phyloP scores from a whole-genome alignment of 257 asterid species.

The Nicotiana tabacum region DNA sequence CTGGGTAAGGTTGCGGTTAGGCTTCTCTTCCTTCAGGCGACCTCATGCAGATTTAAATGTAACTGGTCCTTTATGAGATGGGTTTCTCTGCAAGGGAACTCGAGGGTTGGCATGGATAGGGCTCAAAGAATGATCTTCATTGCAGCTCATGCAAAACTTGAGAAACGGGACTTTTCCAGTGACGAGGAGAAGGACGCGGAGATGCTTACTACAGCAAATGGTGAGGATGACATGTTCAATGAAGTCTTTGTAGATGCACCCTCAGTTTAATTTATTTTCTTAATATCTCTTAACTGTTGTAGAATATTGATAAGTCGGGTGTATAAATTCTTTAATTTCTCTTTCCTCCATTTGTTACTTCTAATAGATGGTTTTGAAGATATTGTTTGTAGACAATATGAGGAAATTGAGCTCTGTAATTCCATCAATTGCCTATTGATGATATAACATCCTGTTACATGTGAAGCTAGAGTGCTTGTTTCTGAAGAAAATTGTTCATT shows the following conservation, averaged over 20 bases:
- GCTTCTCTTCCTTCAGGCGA: slow-evolving; percentile 86
- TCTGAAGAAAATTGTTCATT: slow-evolving; percentile 28
- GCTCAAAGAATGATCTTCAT: slow-evolving; percentile 68
- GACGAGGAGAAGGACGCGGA: slow-evolving; percentile 60
- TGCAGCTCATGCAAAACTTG: slow-evolving; percentile 69
- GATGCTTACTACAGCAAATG: slow-evolving; percentile 36
- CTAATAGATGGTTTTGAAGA: slow-evolving; percentile 25
- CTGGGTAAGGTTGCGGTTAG: slow-evolving; percentile 70
- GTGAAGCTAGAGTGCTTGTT: slow-evolving; percentile 25
- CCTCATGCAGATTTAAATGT: slow-evolving; percentile 52
- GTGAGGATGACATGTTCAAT: slow-evolving; percentile 59
- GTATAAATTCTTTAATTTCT: slow-evolving; percentile 26
- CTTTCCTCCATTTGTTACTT: slow-evolving; percentile 25
- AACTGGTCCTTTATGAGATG: slow-evolving; percentile 51
- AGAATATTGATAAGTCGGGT: slow-evolving; percentile 38
- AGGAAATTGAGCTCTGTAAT: slow-evolving; percentile 19
- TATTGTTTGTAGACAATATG: slow-evolving; percentile 26
- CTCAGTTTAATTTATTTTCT: slow-evolving; percentile 40
- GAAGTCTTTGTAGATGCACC: slow-evolving; percentile 62
- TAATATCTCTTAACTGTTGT: slow-evolving; percentile 24
- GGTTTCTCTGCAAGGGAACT: slow-evolving; percentile 38
- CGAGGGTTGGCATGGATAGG: slow-evolving; percentile 47
- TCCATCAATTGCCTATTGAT: slow-evolving; percentile 18
- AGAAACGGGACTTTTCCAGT: slow-evolving; percentile 42
- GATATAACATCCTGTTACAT: slow-evolving; percentile 25